phyloP scores from a whole-genome alignment of 1,284 basidiomycete genomes.

The Neotropicomus parvogracilis region DNA sequence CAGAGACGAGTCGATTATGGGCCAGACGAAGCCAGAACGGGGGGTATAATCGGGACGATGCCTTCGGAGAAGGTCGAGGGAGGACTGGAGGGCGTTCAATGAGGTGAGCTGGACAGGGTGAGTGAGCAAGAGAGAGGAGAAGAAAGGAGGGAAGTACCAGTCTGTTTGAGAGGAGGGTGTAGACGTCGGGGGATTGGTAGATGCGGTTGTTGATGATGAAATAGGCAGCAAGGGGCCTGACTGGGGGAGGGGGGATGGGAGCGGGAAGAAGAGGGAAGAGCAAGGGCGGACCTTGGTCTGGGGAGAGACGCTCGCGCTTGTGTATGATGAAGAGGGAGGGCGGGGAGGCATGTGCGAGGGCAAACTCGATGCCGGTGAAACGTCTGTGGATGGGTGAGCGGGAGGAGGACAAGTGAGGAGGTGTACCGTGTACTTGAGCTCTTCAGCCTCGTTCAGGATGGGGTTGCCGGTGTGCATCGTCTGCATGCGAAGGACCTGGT shows the following conservation, averaged over 20 bases:
- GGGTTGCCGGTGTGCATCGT: slow-evolving; percentile 75
- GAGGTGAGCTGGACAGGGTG: slow-evolving; percentile 56
- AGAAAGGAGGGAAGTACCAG: slow-evolving; percentile 43
- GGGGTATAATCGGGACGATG: slow-evolving; percentile 75
- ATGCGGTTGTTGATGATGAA: slow-evolving; percentile 84
- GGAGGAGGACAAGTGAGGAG: neutral
- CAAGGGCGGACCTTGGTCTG: slow-evolving; percentile 65
- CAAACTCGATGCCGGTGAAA: slow-evolving; percentile 81
- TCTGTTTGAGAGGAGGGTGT: slow-evolving; percentile 77
- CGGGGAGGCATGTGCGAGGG: slow-evolving; percentile 70
- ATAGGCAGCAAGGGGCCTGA: slow-evolving; percentile 71
- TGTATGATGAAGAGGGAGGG: slow-evolving; percentile 83
- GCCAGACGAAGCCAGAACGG: slow-evolving; percentile 77
- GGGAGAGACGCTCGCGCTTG: slow-evolving; percentile 76
- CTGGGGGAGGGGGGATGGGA: slow-evolving; percentile 36
- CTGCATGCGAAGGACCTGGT: slow-evolving; percentile 86
- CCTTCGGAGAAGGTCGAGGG: slow-evolving; percentile 64
- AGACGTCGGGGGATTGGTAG: slow-evolving; percentile 81
- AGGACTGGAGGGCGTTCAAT: slow-evolving; percentile 66
- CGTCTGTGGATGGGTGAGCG: slow-evolving; percentile 45
- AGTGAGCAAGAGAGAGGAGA: slow-evolving; percentile 3
- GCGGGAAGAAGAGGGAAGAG: neutral
- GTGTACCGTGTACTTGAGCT: slow-evolving; percentile 58
- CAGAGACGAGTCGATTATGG: slow-evolving; percentile 55
- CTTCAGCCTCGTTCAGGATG: slow-evolving; percentile 70